These are phyloP conservation scores for Jamesozyma jinghongensis DNA, from an alignment of 805 yeast species.

Conservation along the genomic window DNA sequence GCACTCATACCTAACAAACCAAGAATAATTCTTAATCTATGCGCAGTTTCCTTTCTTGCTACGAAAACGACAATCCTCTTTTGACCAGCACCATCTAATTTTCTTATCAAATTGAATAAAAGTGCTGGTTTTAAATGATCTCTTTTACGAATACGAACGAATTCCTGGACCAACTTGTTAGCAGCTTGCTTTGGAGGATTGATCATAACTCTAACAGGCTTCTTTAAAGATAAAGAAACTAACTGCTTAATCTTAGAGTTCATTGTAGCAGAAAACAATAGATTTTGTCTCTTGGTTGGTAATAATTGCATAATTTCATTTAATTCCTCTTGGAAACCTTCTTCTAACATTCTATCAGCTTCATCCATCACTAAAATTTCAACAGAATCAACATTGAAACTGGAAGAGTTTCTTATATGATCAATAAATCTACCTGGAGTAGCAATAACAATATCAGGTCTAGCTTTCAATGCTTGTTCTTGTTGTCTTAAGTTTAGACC, in stretches of 20 bases:
- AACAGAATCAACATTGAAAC: slow-evolving; percentile 81
- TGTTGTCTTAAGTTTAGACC: slow-evolving; percentile 93
- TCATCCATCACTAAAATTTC: slow-evolving; percentile 93
- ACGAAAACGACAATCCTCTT: slow-evolving; percentile 84
- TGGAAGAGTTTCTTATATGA: slow-evolving; percentile 90
- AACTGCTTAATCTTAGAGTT: slow-evolving; percentile 83
- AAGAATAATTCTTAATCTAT: slow-evolving; percentile 64
- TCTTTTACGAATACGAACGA: slow-evolving; percentile 88
- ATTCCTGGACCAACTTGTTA: slow-evolving; percentile 81
- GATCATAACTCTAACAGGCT: slow-evolving; percentile 91
- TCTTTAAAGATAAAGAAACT: slow-evolving; percentile 76
- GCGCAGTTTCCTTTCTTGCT: slow-evolving; percentile 85
- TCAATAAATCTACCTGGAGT: slow-evolving; percentile 99
- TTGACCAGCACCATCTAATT: slow-evolving; percentile 51
- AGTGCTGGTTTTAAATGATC: slow-evolving; percentile 78
- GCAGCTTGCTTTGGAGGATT: slow-evolving; percentile 96
- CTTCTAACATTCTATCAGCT: slow-evolving; percentile 99
- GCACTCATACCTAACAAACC: slow-evolving; percentile 72
- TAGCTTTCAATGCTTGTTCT: slow-evolving; percentile 81
- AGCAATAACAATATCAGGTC: slow-evolving; percentile 95
- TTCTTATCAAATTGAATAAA: slow-evolving; percentile 58
- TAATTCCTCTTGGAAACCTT: slow-evolving; percentile 93
- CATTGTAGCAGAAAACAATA: slow-evolving; percentile 97
- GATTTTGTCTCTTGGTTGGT: slow-evolving; percentile 87
- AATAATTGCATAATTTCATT: slow-evolving; percentile 80